Base-by-base conservation (phyloP, 2,329 filamentous ascomycete genomes). In the Talaromyces sp. region DNA sequence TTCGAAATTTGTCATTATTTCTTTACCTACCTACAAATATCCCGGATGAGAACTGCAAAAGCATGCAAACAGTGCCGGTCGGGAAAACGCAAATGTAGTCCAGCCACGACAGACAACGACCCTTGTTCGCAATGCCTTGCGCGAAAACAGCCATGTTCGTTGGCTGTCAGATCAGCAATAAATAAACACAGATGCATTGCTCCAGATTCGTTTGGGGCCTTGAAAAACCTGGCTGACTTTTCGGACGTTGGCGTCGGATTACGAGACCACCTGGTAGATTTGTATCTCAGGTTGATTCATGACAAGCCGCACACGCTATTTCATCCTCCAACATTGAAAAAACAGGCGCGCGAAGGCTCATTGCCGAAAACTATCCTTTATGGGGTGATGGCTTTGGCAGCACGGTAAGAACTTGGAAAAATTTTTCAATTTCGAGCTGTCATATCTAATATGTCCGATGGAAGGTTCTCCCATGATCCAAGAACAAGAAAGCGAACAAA, bases 221-320 rank as follows among this genome's bases (percentile, higher is more conserved):
- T 27, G 44, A 27, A 16, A 23, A 14, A 33, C 9, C 5, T 40
- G 14, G 47, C 10, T 14, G 16, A 36, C 12, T 30, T 16, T 12
- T 36, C 44, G 16, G 27, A 27, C 3, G 57, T 59, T 40, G 23
- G 54, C 16, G 18, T 53, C 9, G 18, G 30, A 59, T 42, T n/a
- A 9, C 57, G 57, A 27, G 57, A 53, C 51, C 50, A 59, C 14
- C 34, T 44, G 16, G 50, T 59, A 18, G 57, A 54, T 14, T 42
- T 59, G 50, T 59, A 59, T 42, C 57, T 59, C n/a, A 44, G 36
- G 18, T 52, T 54, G 33, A 59, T 59, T 34, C 57, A 59, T 52
- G 57, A 59, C 47, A 59, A 59, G 47, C 57, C 57, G 5, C 57
- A 59, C 27, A 59, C 57, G n/a, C 30, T 59, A 16, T 59, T 59